Evolutionary conservation across 306 rosid species (phyloP).

Genomic region (Vicia villosa): DNA sequence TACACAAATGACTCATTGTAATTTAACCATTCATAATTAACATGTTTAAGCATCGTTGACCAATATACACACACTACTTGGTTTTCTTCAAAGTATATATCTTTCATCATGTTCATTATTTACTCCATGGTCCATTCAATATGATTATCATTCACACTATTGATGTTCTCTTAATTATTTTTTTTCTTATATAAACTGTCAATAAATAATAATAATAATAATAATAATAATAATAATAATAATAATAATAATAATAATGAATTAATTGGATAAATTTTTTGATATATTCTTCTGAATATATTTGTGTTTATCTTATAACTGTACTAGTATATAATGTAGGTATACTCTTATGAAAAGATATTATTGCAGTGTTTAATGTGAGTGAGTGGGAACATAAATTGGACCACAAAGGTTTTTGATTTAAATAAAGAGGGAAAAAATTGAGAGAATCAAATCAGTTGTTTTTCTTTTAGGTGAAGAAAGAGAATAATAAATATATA

Average conservation of each 20-base stretch:
- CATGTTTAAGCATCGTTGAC: conserved; percentile 44
- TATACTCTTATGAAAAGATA: conserved; percentile 37
- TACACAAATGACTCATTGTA: conserved; percentile 2
- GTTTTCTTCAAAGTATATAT: conserved; percentile 17
- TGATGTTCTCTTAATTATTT: background rate
- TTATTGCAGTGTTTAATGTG: conserved; percentile 34
- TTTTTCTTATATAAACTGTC: no score
- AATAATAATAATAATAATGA: no score
- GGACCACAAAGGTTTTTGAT: conserved; percentile 51
- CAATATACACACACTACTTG: conserved; percentile 32
- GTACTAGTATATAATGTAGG: background rate
- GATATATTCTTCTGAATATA: no score
- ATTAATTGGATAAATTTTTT: no score
- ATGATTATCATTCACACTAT: conserved; percentile 38
- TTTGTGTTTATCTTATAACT: background rate
- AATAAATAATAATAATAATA: no score
- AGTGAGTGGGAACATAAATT: conserved; percentile 51
- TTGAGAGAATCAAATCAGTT: conserved; percentile 26
- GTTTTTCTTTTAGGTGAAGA: conserved; percentile 30
- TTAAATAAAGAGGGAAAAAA: conserved; percentile 24
- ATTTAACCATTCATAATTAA: conserved; percentile 2
- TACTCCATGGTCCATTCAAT: conserved; percentile 27
- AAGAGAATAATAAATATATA: conserved; percentile 34
- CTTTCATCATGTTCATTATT: background rate
- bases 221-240: no score